A percentile compares a stretch with the other conserved stretches of the same genome.
Evolutionary conservation across 2,329 filamentous ascomycete species (phyloP).

Genomic region (Scedosporium aurantiacum): DNA sequence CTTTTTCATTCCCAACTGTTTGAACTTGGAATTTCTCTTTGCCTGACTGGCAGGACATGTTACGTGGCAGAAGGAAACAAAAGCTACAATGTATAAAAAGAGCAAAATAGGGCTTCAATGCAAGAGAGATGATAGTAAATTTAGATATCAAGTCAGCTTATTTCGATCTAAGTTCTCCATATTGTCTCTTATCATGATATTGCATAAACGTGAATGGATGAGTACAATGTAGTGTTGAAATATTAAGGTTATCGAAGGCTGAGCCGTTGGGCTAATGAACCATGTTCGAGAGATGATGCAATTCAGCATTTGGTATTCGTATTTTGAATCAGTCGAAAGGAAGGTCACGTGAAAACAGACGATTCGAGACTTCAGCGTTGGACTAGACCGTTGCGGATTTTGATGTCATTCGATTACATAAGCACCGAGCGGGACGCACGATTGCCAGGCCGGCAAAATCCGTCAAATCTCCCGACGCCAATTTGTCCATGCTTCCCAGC

Average conservation of each 20-base stretch:
- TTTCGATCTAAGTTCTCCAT: not conserved
- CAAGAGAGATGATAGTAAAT: not conserved
- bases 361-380: not conserved
- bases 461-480: not conserved
- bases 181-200: no score
- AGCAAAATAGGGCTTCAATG: slow-evolving; percentile 6
- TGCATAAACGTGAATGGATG: no score
- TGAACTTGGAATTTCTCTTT: slow-evolving; percentile 3
- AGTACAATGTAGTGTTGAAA: no score
- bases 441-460: slow-evolving; percentile 1
- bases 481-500: not conserved
- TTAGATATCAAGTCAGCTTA: not conserved
- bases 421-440: not conserved
- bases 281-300: not conserved
- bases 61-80: not conserved
- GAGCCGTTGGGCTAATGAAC: not conserved
- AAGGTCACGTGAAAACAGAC: not conserved
- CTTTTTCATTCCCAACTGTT: slow-evolving; percentile 4
- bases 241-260: no score
- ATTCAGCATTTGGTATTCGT: no score
- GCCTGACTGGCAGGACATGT: not conserved
- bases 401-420: not conserved
- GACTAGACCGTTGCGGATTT: not conserved
- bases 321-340: not conserved
- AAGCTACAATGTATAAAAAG: slow-evolving; percentile 1